phyloP scores from a whole-genome alignment of 768 basidiomycete genomes.

The Pleurotus platypus region DNA sequence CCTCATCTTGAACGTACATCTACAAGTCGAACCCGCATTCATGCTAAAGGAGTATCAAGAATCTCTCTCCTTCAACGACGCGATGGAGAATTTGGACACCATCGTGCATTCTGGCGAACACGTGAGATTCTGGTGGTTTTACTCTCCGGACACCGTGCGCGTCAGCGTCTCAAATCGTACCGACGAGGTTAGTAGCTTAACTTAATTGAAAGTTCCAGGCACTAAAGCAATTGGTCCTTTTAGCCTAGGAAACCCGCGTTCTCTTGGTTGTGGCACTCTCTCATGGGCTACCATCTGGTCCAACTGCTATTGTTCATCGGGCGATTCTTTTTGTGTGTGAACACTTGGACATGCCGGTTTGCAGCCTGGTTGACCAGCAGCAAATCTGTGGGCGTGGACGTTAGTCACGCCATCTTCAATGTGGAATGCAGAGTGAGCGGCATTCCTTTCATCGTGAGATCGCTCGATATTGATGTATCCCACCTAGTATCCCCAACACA shows the following conservation, averaged over 20 bases:
- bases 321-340: slow-evolving; percentile 59
- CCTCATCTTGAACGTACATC: slow-evolving; percentile 72
- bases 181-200: slow-evolving; percentile 48
- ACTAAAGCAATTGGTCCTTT: slow-evolving; percentile 4
- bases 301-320: slow-evolving; percentile 83
- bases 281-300: slow-evolving; percentile 77
- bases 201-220: slow-evolving; percentile 1
- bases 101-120: slow-evolving; percentile 72
- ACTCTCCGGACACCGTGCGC: slow-evolving; percentile 68
- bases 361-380: slow-evolving; percentile 64
- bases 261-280: slow-evolving; percentile 66
- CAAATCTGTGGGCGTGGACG: slow-evolving; percentile 62
- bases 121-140: slow-evolving; percentile 96
- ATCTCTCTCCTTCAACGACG: slow-evolving; percentile 59
- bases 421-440: slow-evolving; percentile 82
- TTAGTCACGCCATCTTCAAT: slow-evolving; percentile 84
- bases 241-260: slow-evolving; percentile 51
- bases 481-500: slow-evolving; percentile 81
- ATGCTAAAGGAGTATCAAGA: slow-evolving; percentile 71
- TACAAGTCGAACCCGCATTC: slow-evolving; percentile 82
- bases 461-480: slow-evolving; percentile 9
- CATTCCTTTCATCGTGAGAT: neutral
- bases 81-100: slow-evolving; percentile 50
- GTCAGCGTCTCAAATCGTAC: slow-evolving; percentile 76
- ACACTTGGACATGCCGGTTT: slow-evolving; percentile 59